A percentile compares a stretch with the other conserved stretches of the same genome.
phyloP scores from a whole-genome alignment of 257 asterid genomes.

The Lavandula angustifolia region DNA sequence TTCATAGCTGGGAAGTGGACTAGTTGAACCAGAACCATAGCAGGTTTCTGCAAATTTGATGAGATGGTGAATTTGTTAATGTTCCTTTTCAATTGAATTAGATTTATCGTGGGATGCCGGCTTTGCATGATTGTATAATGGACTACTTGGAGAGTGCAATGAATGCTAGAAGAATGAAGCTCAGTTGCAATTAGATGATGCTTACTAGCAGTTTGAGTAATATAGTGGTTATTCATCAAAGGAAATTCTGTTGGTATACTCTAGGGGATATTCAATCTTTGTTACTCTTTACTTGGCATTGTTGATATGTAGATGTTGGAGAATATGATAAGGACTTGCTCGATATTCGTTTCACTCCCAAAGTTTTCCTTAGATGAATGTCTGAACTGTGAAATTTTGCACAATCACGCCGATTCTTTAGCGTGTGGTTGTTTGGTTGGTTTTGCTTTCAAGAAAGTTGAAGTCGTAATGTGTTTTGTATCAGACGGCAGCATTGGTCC shows the following conservation, averaged over 20 bases:
- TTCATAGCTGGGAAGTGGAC: not conserved
- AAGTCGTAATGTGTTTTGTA: not conserved
- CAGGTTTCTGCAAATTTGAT: too few relatives aligned
- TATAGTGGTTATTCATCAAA: not conserved
- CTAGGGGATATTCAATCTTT: too few relatives aligned
- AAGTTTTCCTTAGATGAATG: too few relatives aligned
- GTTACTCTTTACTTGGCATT: too few relatives aligned
- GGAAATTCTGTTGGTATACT: not conserved
- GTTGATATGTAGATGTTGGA: too few relatives aligned
- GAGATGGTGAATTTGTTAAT: too few relatives aligned
- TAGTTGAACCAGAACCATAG: not conserved
- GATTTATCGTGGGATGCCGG: not conserved
- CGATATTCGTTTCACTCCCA: too few relatives aligned
- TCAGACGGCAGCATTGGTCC: conserved; percentile 53
- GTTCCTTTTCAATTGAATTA: not conserved
- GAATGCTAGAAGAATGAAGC: not conserved
- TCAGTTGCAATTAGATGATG: not conserved
- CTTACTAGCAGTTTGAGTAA: not conserved
- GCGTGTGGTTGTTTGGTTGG: not conserved
- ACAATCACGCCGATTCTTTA: too few relatives aligned
- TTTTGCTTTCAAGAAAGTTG: not conserved
- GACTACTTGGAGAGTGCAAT: not conserved
- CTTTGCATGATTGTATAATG: not conserved
- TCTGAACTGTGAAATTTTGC: too few relatives aligned
- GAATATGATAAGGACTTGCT: too few relatives aligned